A percentile compares a stretch with the other conserved stretches of the same genome.
Evolutionary conservation across 2,329 filamentous ascomycete species (phyloP).

Genomic region (Fusarium dimerum): DNA sequence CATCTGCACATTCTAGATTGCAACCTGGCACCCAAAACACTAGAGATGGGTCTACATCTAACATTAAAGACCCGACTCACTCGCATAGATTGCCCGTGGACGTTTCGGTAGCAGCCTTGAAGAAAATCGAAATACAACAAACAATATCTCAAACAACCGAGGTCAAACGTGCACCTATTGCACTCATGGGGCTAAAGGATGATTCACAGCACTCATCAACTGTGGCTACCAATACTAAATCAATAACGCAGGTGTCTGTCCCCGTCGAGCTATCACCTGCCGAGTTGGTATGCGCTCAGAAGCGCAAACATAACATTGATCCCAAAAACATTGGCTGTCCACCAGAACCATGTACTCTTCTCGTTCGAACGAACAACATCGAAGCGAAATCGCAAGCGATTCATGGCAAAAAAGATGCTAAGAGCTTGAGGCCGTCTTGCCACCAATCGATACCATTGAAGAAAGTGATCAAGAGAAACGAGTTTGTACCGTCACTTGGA

Average conservation of each 20-base stretch:
- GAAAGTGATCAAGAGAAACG: too few relatives aligned
- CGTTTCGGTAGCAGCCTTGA: neutral
- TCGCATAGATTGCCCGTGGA: neutral
- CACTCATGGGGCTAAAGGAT: neutral
- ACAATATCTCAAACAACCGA: neutral
- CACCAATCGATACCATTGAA: too few relatives aligned
- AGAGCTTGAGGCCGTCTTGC: too few relatives aligned
- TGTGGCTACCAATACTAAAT: neutral
- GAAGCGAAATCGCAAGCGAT: too few relatives aligned
- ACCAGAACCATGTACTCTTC: neutral
- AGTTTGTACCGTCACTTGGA: too few relatives aligned
- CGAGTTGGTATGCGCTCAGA: neutral
- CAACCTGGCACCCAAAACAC: too few relatives aligned
- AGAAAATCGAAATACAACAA: neutral
- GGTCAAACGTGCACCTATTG: neutral
- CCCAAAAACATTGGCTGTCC: neutral
- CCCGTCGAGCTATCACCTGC: neutral
- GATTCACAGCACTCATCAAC: neutral
- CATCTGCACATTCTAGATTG: too few relatives aligned
- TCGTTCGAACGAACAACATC: too few relatives aligned
- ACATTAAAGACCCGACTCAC: neutral
- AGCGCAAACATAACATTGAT: neutral
- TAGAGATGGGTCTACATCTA: neutral
- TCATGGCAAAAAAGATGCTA: too few relatives aligned
- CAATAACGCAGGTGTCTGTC: neutral